Evolutionary conservation across 2,329 filamentous ascomycete genomes (phyloP).

Genomic region (Didymella pomorum): DNA sequence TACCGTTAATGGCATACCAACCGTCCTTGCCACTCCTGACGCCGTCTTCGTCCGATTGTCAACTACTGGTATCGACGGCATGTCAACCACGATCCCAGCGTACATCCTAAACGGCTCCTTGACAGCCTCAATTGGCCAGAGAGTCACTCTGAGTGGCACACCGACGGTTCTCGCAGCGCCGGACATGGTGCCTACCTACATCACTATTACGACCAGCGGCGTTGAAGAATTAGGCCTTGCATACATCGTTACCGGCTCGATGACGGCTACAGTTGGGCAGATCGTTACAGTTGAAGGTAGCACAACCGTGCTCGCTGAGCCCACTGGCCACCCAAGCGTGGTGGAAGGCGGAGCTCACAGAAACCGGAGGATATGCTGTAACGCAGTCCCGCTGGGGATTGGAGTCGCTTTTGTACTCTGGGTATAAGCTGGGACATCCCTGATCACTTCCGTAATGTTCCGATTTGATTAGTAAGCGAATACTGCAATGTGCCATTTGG

Average conservation of each 20-base stretch:
- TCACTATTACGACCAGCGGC: background rate
- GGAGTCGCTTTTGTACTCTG: background rate
- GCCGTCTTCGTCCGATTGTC: background rate
- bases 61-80: background rate
- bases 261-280: constrained; percentile 22
- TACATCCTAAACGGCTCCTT: constrained; percentile 1
- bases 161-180: background rate
- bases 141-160: background rate
- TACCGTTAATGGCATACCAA: background rate
- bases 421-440: background rate
- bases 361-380: background rate
- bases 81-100: background rate
- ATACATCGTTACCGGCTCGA: background rate
- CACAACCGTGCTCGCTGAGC: constrained; percentile 17
- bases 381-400: background rate
- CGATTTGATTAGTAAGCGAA: background rate
- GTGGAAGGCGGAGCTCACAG: background rate
- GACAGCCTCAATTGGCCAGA: constrained; percentile 1
- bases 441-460: no score
- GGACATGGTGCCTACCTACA: background rate
- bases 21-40: background rate
- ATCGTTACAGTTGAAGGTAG: constrained; percentile 22
- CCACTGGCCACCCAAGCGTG: background rate
- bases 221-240: background rate
- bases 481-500: background rate